Evolutionary conservation across 495 filamentous ascomycete species (phyloP).

Genomic region (Melanomma pulvis-pyrius): DNA sequence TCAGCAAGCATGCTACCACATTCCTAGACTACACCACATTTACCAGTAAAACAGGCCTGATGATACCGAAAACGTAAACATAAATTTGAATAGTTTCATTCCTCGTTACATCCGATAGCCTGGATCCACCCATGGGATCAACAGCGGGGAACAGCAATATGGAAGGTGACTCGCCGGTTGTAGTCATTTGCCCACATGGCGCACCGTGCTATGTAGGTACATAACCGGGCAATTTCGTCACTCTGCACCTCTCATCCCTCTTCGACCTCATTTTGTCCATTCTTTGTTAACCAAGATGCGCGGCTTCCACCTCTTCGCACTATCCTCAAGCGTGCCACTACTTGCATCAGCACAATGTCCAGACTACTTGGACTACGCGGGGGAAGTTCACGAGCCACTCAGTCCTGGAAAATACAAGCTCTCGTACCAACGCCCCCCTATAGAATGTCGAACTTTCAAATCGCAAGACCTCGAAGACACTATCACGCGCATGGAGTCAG

Average conservation of each 20-base stretch:
- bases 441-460: constrained; percentile 65
- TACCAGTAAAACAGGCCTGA: background rate
- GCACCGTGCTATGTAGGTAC: constrained; percentile 1
- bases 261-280: background rate
- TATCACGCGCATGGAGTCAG: constrained; percentile 51
- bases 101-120: constrained; percentile 10
- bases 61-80: background rate
- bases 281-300: constrained; percentile 11
- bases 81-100: constrained; percentile 9
- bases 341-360: constrained; percentile 41
- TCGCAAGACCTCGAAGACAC: constrained; percentile 57
- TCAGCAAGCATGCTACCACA: background rate
- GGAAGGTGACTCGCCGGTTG: constrained; percentile 22
- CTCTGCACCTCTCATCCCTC: background rate
- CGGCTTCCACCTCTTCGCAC: constrained; percentile 3
- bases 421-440: constrained; percentile 59
- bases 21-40: background rate
- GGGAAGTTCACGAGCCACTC: constrained; percentile 40
- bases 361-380: constrained; percentile 45
- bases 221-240: constrained; percentile 12
- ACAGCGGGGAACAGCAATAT: constrained; percentile 36
- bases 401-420: constrained; percentile 51
- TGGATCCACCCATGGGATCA: constrained; percentile 23
- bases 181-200: constrained; percentile 25
- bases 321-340: constrained; percentile 2